These are phyloP conservation scores for Clavispora santaluciae DNA, from an alignment of 805 yeast genomes.

Conservation along the genomic window DNA sequence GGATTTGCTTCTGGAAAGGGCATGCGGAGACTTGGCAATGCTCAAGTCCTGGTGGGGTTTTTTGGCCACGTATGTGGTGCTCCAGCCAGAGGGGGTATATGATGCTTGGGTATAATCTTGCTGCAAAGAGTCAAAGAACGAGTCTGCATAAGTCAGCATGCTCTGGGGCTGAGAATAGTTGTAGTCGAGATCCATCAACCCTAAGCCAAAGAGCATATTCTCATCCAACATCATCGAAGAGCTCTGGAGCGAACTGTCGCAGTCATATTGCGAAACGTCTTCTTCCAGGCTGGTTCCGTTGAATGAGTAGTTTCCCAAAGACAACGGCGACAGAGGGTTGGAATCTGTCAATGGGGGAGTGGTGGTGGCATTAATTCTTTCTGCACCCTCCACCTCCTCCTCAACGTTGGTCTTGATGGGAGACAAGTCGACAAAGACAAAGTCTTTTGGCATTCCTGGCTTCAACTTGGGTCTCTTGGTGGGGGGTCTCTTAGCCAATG, in stretches of 20 bases:
- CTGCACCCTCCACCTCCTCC: conserved; percentile 6
- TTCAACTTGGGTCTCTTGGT: conserved; percentile 40
- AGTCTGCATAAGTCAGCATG: not conserved
- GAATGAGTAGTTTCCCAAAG: not conserved
- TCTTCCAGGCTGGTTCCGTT: conserved; percentile 1
- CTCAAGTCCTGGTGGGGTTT: conserved; percentile 9
- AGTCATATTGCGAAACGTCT: conserved; percentile 3
- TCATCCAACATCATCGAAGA: conserved; percentile 5
- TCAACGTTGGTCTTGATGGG: conserved; percentile 31
- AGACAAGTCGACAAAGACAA: conserved; percentile 42
- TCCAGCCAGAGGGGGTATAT: conserved; percentile 1
- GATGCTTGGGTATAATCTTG: not conserved
- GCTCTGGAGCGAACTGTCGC: conserved; percentile 3
- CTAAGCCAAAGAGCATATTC: conserved; percentile 21
- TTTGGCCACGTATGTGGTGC: not conserved
- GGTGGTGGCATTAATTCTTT: not conserved
- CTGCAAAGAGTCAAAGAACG: not conserved
- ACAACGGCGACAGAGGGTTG: not conserved
- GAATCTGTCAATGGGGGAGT: not conserved
- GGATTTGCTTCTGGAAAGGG: conserved; percentile 14
- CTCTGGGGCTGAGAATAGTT: conserved; percentile 3
- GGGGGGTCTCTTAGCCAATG: conserved; percentile 34
- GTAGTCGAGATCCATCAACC: conserved; percentile 23
- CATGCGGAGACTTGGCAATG: conserved; percentile 25
- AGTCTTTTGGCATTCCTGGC: conserved; percentile 43